phyloP scores from a whole-genome alignment of 78 protist species.

The Tieghemostelium lacteum region DNA sequence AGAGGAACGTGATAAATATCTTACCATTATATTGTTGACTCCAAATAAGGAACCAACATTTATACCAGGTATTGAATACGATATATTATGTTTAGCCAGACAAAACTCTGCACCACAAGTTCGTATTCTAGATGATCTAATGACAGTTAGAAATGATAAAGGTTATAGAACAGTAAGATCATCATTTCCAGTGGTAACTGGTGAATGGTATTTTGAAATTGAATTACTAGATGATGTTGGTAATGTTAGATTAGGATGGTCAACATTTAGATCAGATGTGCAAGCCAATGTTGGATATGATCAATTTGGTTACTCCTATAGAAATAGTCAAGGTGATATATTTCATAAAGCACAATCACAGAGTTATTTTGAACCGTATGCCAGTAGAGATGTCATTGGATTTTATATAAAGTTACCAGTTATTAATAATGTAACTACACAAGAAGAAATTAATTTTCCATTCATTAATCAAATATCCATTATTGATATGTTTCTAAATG shows the following conservation, averaged over 20 bases:
- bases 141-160: background rate
- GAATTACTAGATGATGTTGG: background rate
- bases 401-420: constrained; percentile 62
- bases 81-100: constrained; percentile 53
- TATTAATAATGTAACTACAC: background rate
- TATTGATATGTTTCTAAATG: constrained; percentile 27
- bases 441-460: background rate
- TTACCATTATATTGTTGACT: constrained; percentile 28
- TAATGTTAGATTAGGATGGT: constrained; percentile 70
- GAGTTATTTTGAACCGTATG: constrained; percentile 45
- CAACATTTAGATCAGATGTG: constrained; percentile 35
- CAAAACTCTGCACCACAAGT: constrained; percentile 68
- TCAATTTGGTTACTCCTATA: constrained; percentile 49
- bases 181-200: constrained; percentile 47
- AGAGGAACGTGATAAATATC: constrained; percentile 58
- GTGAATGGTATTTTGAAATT: constrained; percentile 76
- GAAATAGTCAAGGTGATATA: constrained; percentile 74
- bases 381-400: constrained; percentile 51
- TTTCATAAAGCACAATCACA: constrained; percentile 29
- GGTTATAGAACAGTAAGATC: constrained; percentile 77
- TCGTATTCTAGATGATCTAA: background rate
- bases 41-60: constrained; percentile 38
- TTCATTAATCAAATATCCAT: constrained; percentile 21
- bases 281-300: constrained; percentile 83
- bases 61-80: constrained; percentile 62